Evolutionary conservation across 169 alveolate genomes (phyloP), one percentile per base, ranked within the genome.

Genomic region (Cryptosporidium bovis): DNA sequence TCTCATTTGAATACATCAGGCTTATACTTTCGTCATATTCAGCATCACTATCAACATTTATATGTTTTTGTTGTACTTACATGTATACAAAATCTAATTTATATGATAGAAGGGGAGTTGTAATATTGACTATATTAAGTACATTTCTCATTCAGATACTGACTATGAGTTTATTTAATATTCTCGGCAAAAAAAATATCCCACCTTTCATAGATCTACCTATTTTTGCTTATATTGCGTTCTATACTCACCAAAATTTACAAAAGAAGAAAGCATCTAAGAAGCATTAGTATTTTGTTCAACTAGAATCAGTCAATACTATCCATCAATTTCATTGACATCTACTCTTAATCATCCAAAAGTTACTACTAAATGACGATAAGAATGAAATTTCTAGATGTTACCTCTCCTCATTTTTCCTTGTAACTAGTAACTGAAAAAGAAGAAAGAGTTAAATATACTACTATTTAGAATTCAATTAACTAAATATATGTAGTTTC

Each of bases 21-120:
- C 27, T 60, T 10, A 77, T 77, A 60, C 50, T 77, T 12, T 77
- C 71, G 8, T 77, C 87, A 44, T 77, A 77, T 40, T 56, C 77
- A 18, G 71, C 71, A 36, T 77, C 87, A 24, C 51, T 77, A 20
- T 77, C 87, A 7, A 46, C 71, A 56, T 62, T 44, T 40, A 40
- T 48, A 18, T 60, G 87, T 50, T 60, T 77, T 36, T 44, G 56
- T 62, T 56, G 87, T 31, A 60, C 51, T 48, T 77, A 77, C n/a
- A 77, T 77, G 87, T 46, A 58, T 16, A 20, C 87, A 13, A 77
- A 77, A n/a, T 62, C 87, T 2, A 77, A 60, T 77, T 56, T 46
- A 3, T 77, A 44, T n/a, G 71, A 77, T 44, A 60, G 77, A 77
- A 60, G 33, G 31, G 36, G 64, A 40, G 33, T 29, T 5, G 56